A percentile compares a stretch with the other conserved stretches of the same genome.
Evolutionary conservation across 805 yeast genomes (phyloP).

Genomic region (Torulaspora microellipsoides): DNA sequence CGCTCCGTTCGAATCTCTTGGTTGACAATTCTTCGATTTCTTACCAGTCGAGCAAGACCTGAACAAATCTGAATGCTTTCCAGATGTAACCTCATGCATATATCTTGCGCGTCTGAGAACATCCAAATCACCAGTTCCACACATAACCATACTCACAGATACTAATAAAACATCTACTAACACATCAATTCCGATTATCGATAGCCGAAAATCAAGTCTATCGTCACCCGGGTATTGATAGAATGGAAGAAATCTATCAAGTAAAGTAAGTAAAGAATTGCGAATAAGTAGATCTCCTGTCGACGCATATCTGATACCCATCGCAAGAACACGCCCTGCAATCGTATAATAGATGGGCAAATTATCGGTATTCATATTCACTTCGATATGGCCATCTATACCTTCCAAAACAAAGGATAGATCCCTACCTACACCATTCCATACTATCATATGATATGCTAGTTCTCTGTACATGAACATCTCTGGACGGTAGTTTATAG

Average conservation of each 20-base stretch:
- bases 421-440: constrained; percentile 56
- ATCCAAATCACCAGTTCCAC: constrained; percentile 86
- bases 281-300: constrained; percentile 52
- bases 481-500: constrained; percentile 57
- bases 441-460: constrained; percentile 61
- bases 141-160: constrained; percentile 70
- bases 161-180: constrained; percentile 58
- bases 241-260: constrained; percentile 31
- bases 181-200: constrained; percentile 46
- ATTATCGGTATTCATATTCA: constrained; percentile 51
- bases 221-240: constrained; percentile 37
- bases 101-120: constrained; percentile 67
- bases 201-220: constrained; percentile 55
- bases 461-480: constrained; percentile 60
- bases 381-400: constrained; percentile 5
- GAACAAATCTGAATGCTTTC: constrained; percentile 31
- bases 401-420: constrained; percentile 24
- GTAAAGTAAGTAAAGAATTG: constrained; percentile 35
- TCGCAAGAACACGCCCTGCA: constrained; percentile 69
- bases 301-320: constrained; percentile 77
- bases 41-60: neutral
- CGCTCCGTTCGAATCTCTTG: neutral
- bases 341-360: constrained; percentile 58
- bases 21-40: neutral
- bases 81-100: constrained; percentile 54